These are phyloP conservation scores for Diaporthe amygdali DNA, from an alignment of 2,329 filamentous ascomycete genomes.

Conservation along the genomic window DNA sequence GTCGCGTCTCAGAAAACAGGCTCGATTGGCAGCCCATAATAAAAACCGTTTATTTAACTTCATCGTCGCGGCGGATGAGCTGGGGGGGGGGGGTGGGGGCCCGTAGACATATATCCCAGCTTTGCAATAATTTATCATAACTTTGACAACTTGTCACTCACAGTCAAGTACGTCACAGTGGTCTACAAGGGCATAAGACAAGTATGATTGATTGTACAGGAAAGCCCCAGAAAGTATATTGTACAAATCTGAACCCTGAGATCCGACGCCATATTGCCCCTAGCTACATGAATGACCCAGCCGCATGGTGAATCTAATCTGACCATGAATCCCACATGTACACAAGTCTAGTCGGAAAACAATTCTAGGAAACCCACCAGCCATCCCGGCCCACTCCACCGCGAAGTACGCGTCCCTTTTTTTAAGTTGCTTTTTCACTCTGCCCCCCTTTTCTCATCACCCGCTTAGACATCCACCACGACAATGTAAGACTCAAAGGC, in stretches of 20 bases:
- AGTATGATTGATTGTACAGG: neutral
- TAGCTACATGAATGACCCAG: neutral
- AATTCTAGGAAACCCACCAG: neutral
- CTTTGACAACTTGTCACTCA: neutral
- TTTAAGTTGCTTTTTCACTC: neutral
- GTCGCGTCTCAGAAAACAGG: neutral
- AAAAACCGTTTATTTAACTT: neutral
- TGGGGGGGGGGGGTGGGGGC: neutral
- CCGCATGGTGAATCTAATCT: no score
- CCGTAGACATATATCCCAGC: neutral
- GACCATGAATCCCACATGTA: neutral
- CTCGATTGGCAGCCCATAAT: neutral
- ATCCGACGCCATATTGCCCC: neutral
- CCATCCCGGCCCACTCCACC: neutral
- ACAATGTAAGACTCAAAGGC: constrained; percentile 11
- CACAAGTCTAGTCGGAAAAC: neutral
- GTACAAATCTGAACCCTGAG: neutral
- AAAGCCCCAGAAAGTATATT: neutral
- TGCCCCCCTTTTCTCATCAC: neutral
- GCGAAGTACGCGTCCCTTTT: neutral
- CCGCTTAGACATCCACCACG: constrained; percentile 7
- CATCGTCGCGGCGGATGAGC: neutral
- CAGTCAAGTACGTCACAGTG: neutral
- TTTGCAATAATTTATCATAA: neutral
- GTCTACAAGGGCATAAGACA: neutral